These are phyloP conservation scores for Immersiella caudata DNA, from an alignment of 495 filamentous ascomycete genomes.

Conservation along the genomic window DNA sequence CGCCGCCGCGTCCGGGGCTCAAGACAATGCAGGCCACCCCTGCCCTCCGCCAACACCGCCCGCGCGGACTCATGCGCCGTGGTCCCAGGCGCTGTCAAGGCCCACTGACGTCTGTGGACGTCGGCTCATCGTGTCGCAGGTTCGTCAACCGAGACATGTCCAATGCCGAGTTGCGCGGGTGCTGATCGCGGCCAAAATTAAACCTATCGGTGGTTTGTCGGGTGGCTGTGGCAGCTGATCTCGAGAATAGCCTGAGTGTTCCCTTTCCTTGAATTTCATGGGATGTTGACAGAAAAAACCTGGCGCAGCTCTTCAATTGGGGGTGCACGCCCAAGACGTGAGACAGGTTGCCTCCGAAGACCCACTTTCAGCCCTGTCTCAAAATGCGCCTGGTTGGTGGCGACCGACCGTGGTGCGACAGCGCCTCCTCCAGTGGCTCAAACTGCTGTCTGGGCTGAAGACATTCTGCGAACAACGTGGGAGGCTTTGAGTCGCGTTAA, in stretches of 20 bases:
- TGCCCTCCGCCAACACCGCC: neutral
- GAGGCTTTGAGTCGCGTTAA: neutral
- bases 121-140: neutral
- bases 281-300: neutral
- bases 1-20: constrained; percentile 5
- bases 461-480: neutral
- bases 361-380: constrained; percentile 3
- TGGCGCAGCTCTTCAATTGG: neutral
- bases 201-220: neutral
- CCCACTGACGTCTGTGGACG: neutral
- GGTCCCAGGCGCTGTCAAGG: neutral
- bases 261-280: neutral
- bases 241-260: neutral
- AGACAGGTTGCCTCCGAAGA: neutral
- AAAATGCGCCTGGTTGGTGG: neutral
- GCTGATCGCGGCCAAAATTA: neutral
- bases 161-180: neutral
- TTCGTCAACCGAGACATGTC: neutral
- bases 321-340: neutral
- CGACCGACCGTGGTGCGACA: neutral
- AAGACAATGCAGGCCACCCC: neutral
- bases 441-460: neutral
- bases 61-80: neutral
- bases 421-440: neutral
- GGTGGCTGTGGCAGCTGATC: neutral